Percentiles rank a stretch among this genome's conserved stretches.
phyloP scores from a whole-genome alignment of 306 rosid species.

The Styphnolobium japonicum region DNA sequence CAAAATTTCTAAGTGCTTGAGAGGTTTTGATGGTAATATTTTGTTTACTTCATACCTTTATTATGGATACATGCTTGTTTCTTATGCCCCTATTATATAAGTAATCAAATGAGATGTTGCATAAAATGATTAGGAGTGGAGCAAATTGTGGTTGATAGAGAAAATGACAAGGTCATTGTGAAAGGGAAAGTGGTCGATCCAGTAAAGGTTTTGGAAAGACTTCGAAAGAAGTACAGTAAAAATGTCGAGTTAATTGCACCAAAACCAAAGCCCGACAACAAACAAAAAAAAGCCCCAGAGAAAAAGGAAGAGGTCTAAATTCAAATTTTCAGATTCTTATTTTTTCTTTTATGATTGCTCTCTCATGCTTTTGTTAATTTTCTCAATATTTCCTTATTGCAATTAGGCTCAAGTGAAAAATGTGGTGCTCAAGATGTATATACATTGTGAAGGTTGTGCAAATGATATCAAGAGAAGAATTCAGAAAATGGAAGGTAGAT shows the following conservation, averaged over 20 bases:
- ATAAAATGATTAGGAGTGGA: conserved; percentile 51
- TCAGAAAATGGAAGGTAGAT: conserved; percentile 53
- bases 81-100: neutral
- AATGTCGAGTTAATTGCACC: conserved; percentile 68
- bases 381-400: neutral
- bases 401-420: conserved; percentile 37
- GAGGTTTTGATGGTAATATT: conserved; percentile 48
- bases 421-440: conserved; percentile 55
- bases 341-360: neutral
- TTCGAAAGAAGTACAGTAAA: conserved; percentile 58
- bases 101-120: neutral
- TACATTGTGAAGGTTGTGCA: conserved; percentile 78
- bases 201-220: conserved; percentile 44
- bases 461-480: conserved; percentile 50
- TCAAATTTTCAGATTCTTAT: neutral
- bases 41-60: neutral
- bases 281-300: conserved; percentile 13
- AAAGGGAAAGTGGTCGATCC: conserved; percentile 64
- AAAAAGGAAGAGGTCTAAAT: conserved; percentile 39
- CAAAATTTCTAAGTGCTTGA: conserved; percentile 58
- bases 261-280: conserved; percentile 15
- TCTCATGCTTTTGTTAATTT: neutral
- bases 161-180: conserved; percentile 44
- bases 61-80: neutral
- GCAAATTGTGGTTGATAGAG: conserved; percentile 49